A percentile compares a stretch with the other conserved stretches of the same genome.
Evolutionary conservation across 208 protist species (phyloP).

Genomic region (Vickermania ingenoplastis): DNA sequence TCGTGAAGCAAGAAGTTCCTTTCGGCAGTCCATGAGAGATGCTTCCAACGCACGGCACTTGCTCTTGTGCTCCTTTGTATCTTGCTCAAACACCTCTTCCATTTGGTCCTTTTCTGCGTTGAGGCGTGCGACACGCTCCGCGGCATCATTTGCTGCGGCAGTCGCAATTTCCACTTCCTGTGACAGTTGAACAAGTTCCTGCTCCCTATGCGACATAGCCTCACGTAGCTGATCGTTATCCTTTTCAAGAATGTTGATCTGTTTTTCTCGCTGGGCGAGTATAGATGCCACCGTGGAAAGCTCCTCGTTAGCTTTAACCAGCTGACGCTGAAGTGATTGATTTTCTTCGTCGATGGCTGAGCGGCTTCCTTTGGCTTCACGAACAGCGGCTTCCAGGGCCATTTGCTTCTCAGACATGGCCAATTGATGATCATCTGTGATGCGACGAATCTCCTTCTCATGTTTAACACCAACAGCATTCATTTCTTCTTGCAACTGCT

Average conservation of each 20-base stretch:
- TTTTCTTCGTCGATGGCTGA: slow-evolving; percentile 63
- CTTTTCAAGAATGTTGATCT: slow-evolving; percentile 29
- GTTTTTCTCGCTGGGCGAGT: slow-evolving; percentile 59
- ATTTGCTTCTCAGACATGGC: slow-evolving; percentile 55
- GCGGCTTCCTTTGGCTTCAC: slow-evolving; percentile 51
- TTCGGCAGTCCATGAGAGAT: slow-evolving; percentile 29
- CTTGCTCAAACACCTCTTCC: slow-evolving; percentile 47
- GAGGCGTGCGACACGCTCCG: slow-evolving; percentile 43
- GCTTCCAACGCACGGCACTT: slow-evolving; percentile 39
- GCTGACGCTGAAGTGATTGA: slow-evolving; percentile 57
- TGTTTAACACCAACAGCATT: slow-evolving; percentile 28
- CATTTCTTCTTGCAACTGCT: slow-evolving; percentile 39
- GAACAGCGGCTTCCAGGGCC: slow-evolving; percentile 49
- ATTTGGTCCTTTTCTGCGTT: slow-evolving; percentile 40
- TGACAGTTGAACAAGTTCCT: slow-evolving; percentile 38
- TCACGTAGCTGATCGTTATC: slow-evolving; percentile 17
- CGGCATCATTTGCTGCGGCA: slow-evolving; percentile 32
- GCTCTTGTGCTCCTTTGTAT: slow-evolving; percentile 46
- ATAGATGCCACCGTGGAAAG: slow-evolving; percentile 51
- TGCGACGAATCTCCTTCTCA: slow-evolving; percentile 44
- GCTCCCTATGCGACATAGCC: slow-evolving; percentile 23
- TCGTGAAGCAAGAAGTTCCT: slow-evolving; percentile 30
- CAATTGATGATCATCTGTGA: slow-evolving; percentile 67
- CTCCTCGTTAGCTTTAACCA: slow-evolving; percentile 47
- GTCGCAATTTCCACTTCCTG: slow-evolving; percentile 35